Base-by-base conservation (phyloP, 2,329 filamentous ascomycete genomes). In the Neurospora sp. region DNA sequence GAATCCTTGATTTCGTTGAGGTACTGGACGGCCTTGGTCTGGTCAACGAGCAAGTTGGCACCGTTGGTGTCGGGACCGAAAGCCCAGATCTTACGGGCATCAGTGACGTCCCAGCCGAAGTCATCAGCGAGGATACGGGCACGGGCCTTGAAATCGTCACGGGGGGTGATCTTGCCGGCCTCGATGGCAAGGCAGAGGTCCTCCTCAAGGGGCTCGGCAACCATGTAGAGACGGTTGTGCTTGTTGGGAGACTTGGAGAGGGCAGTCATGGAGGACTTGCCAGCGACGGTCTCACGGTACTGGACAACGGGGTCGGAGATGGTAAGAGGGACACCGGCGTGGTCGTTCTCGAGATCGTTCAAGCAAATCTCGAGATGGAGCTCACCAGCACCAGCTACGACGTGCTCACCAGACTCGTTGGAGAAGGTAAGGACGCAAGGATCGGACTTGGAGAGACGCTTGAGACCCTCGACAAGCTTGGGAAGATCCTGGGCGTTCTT, bases 1-100 rank as follows among this genome's bases (percentile, higher is more conserved):
- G 95, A 98, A 82, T 99, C 96, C 92, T 99, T 99, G 90, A 99
- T 99, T 92, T 99, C 96, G 87, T 93, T 96, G 81, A 99, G 89
- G 91, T 98, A 99, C 88, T 99, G 96, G 76, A 99, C 96, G 78
- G 96, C 96, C 92, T 98, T 99, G 88, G 95, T 97, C 91, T 98
- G 96, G 86, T 99, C 96, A 81, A 99, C 90, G 78, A 99, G 87
- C 88, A 99, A 86, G 90, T 99, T 99, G 89, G 96, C 91, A 83
- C 96, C 96, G 80, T 87, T 96, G 82, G 93, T 97, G 84, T 99
- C 96, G 79, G 96, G 96, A 84, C 96, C 96, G 86, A 99, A 99
- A 83, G 92, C 96, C 96, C 96, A 99, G 84, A 99, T 99, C 93
- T 99, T 99, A 86, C 96, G 93, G 84, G 96, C 96, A 84, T 99